Base-by-base conservation (phyloP, 148 eudicot genomes). In the Talinum fruticosum region DNA sequence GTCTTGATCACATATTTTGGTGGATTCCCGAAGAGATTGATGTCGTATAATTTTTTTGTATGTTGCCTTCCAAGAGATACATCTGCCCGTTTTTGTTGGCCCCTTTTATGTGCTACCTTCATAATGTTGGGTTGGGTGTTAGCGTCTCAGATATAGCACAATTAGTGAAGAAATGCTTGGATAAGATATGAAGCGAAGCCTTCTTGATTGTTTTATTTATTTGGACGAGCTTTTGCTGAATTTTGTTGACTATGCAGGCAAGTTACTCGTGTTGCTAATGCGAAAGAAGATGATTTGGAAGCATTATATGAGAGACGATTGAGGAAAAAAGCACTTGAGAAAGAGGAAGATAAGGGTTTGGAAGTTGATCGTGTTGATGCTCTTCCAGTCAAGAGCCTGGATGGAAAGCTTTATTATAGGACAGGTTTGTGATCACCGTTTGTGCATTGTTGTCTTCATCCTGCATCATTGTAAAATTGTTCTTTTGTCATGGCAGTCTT, bases 351-450 rank as follows among this genome's bases (percentile, higher is more conserved):
- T 32, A 87, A 84, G 53, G 88, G 80, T 65, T 28, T 88, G 69
- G 89, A 89, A 83, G 94, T 95, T 86, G 96, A 95, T 82, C 93
- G 89, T 47, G 93, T 91, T 30, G 94, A 95, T 83, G 97, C 94
- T 1, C 97, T 95, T 77, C 99, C 99, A 14, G 93, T 96, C 29
- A 96, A 96, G 86, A 91, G 94, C 4, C 74, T 86, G 66, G 97
- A 93, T 62, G 99, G 99, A 57, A 72, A 89, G 75, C 87, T 96
- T 76, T 71, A 77, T 78, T 96, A 86, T 76, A 87, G 85, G 83
- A 89, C 84, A 82, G 93, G 99, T 93, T 66, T 59, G 82, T 10
- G 75, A 6, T 57, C n/a, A n/a, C n/a, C n/a, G n/a, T 5, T 45
- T 75, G 28, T 8, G 2, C 28, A 0, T 81, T 66, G 30, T 30